These are phyloP conservation scores for Albatrellus sp. DNA, from an alignment of 1,284 basidiomycete genomes.

Conservation along the genomic window DNA sequence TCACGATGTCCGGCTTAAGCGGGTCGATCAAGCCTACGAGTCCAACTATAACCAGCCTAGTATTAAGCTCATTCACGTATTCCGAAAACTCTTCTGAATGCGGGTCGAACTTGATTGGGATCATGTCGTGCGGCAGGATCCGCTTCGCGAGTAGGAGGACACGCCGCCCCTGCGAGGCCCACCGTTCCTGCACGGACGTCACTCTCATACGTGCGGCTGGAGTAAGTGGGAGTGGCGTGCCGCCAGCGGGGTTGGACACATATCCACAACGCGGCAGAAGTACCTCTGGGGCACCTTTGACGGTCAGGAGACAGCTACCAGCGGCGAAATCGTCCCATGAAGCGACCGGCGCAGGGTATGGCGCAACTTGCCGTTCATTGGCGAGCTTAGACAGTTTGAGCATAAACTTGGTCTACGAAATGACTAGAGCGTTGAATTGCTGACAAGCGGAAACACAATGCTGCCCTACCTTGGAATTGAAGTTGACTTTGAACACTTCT, in stretches of 20 bases:
- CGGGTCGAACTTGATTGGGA: conserved; percentile 18
- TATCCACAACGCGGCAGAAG: conserved; percentile 35
- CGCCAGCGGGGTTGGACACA: conserved; percentile 23
- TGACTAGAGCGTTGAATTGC: background rate
- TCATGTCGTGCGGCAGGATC: conserved; percentile 17
- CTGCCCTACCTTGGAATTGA: conserved; percentile 34
- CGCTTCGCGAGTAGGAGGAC: conserved; percentile 37
- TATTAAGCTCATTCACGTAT: conserved; percentile 21
- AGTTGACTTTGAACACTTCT: conserved; percentile 27
- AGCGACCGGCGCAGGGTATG: conserved; percentile 18
- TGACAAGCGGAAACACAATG: background rate
- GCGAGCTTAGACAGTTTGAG: conserved; percentile 24
- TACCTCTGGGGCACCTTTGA: conserved; percentile 49
- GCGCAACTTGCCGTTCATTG: background rate
- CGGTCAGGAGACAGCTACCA: conserved; percentile 27
- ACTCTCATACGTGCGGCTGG: conserved; percentile 21
- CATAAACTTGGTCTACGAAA: conserved; percentile 40
- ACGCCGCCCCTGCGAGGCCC: conserved; percentile 44
- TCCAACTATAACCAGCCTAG: conserved; percentile 44
- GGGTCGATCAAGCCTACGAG: conserved; percentile 57
- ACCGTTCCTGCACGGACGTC: conserved; percentile 31
- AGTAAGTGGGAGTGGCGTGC: conserved; percentile 20
- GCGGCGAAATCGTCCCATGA: conserved; percentile 20
- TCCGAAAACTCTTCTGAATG: conserved; percentile 28
- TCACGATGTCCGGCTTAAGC: conserved; percentile 43